Base-by-base conservation (phyloP, 1,284 basidiomycete species). In the Porogramme epimiltina region DNA sequence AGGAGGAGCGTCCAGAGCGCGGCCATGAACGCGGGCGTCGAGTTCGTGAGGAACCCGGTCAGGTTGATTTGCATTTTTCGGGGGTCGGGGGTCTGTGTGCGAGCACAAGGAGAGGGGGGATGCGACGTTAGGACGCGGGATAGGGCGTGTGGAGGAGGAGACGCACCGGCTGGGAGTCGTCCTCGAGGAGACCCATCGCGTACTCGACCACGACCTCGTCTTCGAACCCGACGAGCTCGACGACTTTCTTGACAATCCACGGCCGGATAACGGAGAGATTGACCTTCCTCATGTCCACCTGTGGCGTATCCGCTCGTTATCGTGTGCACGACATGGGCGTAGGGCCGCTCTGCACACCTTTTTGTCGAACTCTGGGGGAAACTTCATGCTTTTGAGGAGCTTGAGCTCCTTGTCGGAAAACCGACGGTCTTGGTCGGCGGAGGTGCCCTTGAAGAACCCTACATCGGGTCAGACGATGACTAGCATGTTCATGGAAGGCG, bases 141-240 rank as follows among this genome's bases (percentile, higher is more conserved):
- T 23, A 18, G 31, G 26, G 23, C 22, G n/a, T n/a, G n/a, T n/a
- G n/a, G n/a, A n/a, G n/a, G n/a, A n/a, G n/a, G n/a, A n/a, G n/a
- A 71, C 85, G 61, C 59, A 95, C 93, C n/a, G 91, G 87, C 59
- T 89, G 80, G 22, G 82, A 80, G 43, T 85, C 78, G 62, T 96
- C 92, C 68, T 99, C 96, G 6, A 99, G 73, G 40, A 98, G 78
- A 19, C 93, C 92, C 82, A 93, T 91, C 16, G 93, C 93, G 67
- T 97, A 98, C 69, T 98, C 96, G 23, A 97, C 87, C 25, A 99
- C 90, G 34, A 99, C 89, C 66, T 99, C 96, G 69, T 99, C 96
- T 66, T 99, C 96, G 45, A 98, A 87, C 4, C 94, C 93, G 34
- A 96, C 84, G 20, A 98, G 80, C 62, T 95, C 90, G 4, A 90